Evolutionary conservation across 1,139 yeast genomes (phyloP), one percentile per base, ranked within the genome.

Genomic region (Candida sp.): DNA sequence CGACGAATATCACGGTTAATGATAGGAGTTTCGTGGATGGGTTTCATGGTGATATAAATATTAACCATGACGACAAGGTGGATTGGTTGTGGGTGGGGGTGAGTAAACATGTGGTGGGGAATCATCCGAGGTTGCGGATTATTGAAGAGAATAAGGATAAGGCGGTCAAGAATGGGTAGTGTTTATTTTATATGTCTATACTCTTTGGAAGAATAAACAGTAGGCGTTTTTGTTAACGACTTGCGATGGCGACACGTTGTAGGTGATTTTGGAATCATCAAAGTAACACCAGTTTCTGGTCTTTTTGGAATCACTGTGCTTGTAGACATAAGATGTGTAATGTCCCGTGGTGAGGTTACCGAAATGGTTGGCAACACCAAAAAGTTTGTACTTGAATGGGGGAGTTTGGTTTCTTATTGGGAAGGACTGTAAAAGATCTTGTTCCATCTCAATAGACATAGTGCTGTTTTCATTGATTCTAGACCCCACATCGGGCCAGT

Each of bases 271-370:
- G 0, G 89, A 80, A 66, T 90, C 97, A 65, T 90, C 96, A 65
- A 86, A 90, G 54, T 83, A 81, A 54, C 90, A 83, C 96, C 96
- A 90, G 17, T 80, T 83, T 47, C 79, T 73, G 4, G 63, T 56
- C 54, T 67, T 70, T 50, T 65, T 64, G 11, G 56, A 45, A 49
- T 68, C 75, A 45, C 74, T 74, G 5, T 77, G 66, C 59, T 90
- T 89, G 59, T 85, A 75, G 2, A 91, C 96, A 62, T 85, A 88
- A 0, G 97, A 79, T 0, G 98, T 94, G 67, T 94, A 94, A 69
- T 94, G 99, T 0, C 99, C 98, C 2, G 96, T 91, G 44, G 88
- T 83, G 46, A 93, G 74, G 30, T 76, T 72, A 2, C 99, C 98
- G 56, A 77, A 81, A 68, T 94, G 99, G 60, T 90, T 89, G n/a